phyloP scores from a whole-genome alignment of 1,139 yeast species.

The Ogataea hybrid region DNA sequence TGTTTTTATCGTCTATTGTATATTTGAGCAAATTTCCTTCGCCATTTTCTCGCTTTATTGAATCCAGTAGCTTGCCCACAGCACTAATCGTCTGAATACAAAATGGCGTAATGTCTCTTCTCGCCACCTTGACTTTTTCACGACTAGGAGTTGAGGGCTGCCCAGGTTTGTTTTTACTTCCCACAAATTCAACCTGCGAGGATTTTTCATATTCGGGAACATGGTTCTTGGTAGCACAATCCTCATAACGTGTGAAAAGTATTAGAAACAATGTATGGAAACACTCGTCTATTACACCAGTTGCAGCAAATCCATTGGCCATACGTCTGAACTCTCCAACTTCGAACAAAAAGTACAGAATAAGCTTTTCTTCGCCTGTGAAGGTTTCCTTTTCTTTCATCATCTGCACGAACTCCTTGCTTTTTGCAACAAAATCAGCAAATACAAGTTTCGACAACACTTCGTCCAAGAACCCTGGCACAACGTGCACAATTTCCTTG shows the following conservation, averaged over 20 bases:
- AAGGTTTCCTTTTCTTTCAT: conserved; percentile 25
- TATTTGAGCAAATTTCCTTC: conserved; percentile 20
- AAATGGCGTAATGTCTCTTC: conserved; percentile 33
- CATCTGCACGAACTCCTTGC: conserved; percentile 36
- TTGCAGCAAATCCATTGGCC: conserved; percentile 81
- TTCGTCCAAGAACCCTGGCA: conserved; percentile 51
- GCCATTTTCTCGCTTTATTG: conserved; percentile 18
- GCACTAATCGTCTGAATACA: conserved; percentile 23
- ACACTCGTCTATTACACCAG: conserved; percentile 74
- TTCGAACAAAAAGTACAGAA: conserved; percentile 48
- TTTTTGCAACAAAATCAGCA: conserved; percentile 43
- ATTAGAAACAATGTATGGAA: conserved; percentile 60
- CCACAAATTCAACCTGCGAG: conserved; percentile 13
- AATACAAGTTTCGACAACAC: conserved; percentile 46
- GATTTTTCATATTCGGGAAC: background rate
- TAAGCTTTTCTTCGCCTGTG: conserved; percentile 35
- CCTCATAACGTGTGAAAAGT: conserved; percentile 36
- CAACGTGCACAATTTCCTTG: conserved; percentile 45
- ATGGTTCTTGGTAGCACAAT: background rate
- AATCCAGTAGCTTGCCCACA: conserved; percentile 17
- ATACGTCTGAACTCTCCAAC: conserved; percentile 64
- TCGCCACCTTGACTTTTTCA: conserved; percentile 32
- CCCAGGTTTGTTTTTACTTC: conserved; percentile 3
- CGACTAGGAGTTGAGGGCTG: conserved; percentile 20
- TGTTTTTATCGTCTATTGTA: conserved; percentile 7